Evolutionary conservation across 2,329 filamentous ascomycete species (phyloP).

Genomic region (Microsporum audouinii): DNA sequence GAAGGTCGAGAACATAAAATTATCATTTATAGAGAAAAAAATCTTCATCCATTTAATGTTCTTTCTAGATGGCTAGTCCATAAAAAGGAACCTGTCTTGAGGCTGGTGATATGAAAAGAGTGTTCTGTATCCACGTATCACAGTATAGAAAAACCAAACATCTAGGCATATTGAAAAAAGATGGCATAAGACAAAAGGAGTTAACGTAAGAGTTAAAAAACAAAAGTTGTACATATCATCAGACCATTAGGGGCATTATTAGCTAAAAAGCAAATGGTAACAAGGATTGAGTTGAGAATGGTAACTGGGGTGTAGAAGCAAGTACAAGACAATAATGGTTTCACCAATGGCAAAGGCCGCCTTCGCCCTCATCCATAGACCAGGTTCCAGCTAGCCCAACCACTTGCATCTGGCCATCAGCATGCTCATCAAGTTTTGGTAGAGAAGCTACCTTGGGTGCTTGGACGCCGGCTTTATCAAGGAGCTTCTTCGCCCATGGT

Average conservation of each 20-base stretch:
- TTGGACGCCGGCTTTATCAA: slow-evolving; percentile 22
- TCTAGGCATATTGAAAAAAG: background rate
- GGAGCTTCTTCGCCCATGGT: slow-evolving; percentile 48
- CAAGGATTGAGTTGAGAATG: background rate
- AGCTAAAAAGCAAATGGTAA: background rate
- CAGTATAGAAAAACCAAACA: background rate
- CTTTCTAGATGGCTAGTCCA: no score
- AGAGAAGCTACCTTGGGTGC: slow-evolving; percentile 32
- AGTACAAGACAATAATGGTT: background rate
- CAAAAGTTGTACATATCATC: background rate
- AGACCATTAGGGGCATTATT: background rate
- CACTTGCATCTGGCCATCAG: slow-evolving; percentile 45
- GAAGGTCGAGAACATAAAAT: no score
- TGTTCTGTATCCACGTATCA: no score
- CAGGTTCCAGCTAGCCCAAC: slow-evolving; percentile 72
- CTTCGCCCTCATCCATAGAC: slow-evolving; percentile 75
- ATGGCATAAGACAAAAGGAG: background rate
- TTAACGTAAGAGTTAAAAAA: background rate
- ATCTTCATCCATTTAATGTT: no score
- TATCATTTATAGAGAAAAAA: no score
- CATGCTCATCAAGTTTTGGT: slow-evolving; percentile 43
- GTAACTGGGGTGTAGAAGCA: background rate
- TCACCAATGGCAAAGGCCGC: slow-evolving; percentile 47
- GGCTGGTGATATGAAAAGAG: no score
- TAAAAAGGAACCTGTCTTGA: no score